Base-by-base conservation (phyloP, 768 basidiomycete species). In the Tricholoma flavovirens region DNA sequence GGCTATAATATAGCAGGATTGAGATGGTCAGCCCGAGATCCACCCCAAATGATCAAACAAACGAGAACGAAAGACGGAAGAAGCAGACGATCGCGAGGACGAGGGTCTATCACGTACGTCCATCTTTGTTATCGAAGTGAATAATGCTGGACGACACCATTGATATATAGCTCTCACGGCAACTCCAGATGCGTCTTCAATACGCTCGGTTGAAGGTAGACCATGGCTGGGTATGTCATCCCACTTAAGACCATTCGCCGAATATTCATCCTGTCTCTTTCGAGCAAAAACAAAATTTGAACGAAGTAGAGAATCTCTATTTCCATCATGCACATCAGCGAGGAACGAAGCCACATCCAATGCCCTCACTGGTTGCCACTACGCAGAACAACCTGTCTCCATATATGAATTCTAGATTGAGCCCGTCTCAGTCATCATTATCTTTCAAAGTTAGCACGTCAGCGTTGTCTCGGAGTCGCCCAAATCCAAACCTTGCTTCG, bases 251-350 rank as follows among this genome's bases (percentile, higher is more conserved):
- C 14, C 9, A n/a, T 26, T 22, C 36, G 24, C 12, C 15, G 26
- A n/a, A 19, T 30, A 17, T 22, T 54, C 29, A 53, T 46, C 24
- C 30, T 21, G 35, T 49, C 56, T 46, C 30, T 35, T 55, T 12
- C 64, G 46, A 88, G 87, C 86, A 88, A 83, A 80, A 83, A 56
- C 88, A 90, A 69, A 88, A 78, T 46, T 70, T 90, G 52, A 88
- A 87, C 63, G 88, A 90, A 70, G 88, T 90, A 5, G 88, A 90
- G 67, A 90, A 90, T 63, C 74, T 90, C 8, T 90, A 89, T 73
- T 90, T 90, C 63, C 84, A 83, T 49, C 84, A 86, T 64, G 85
- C 86, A 0, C 83, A 86, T 51, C 69, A 74, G 24, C 76, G 76
- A 55, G 70, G 71, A 29, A 62, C 70, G 21, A 69, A 69, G 38